phyloP scores from a whole-genome alignment of 331 rosid species.

The Saraca asoca region DNA sequence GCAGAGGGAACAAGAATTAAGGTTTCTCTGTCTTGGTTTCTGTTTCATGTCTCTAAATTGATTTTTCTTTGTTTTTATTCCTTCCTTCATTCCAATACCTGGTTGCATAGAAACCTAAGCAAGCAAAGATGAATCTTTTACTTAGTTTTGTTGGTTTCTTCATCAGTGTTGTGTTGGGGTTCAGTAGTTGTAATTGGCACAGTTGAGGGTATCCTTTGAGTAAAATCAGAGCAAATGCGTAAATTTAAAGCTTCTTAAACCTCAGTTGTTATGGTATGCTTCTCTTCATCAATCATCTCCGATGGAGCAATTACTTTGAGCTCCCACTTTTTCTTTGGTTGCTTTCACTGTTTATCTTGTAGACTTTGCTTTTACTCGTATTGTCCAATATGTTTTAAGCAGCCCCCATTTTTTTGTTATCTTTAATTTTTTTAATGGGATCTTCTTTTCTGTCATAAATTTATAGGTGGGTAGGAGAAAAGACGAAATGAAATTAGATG shows the following conservation, averaged over 20 bases:
- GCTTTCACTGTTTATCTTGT: constrained; percentile 20
- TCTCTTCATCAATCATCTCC: not conserved
- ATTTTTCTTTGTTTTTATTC: not conserved
- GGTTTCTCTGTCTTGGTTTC: constrained; percentile 45
- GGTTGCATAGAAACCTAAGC: not conserved
- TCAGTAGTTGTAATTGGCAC: not conserved
- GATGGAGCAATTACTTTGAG: not conserved
- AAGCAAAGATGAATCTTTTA: constrained; percentile 3
- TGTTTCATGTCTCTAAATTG: not conserved
- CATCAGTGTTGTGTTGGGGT: not conserved
- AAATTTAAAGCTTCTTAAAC: not conserved
- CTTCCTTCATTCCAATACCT: not conserved
- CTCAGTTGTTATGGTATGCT: not conserved
- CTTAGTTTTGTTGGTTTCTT: constrained; percentile 2
- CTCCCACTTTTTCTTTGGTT: constrained; percentile 2
- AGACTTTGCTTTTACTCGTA: constrained; percentile 6
- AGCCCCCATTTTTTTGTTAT: constrained; percentile 31
- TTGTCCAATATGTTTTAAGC: not conserved
- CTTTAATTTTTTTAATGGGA: not conserved
- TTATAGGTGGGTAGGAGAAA: not conserved
- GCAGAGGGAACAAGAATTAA: constrained; percentile 82
- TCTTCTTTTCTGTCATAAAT: constrained; percentile 19
- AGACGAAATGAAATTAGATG: too few species aligned
- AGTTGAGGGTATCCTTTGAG: not conserved
- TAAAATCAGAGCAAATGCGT: not conserved